Base-by-base conservation (phyloP, 441 rosid species). In the Populus hybrid region DNA sequence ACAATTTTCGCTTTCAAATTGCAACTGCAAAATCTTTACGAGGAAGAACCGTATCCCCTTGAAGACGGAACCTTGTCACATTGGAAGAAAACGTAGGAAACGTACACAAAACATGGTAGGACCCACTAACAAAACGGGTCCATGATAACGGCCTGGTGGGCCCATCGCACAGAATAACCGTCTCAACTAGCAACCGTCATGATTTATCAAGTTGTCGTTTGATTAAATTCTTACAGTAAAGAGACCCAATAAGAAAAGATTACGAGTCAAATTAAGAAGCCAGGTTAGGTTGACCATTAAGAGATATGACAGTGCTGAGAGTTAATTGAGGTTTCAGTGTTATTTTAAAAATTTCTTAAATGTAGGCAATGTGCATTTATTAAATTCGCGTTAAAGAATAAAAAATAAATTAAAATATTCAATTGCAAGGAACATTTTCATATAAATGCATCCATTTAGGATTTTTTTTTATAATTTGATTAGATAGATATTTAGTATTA, bases 1-100 rank as follows among this genome's bases (percentile, higher is more conserved):
- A 78, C 72, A 29, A 9, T 24, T 74, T 56, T 78, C 75, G 73
- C 76, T 65, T 64, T 85, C 82, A 29, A 63, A 14, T 61, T 10
- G 50, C 20, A 42, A 31, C 10, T 56, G 23, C 45, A 21, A 68
- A 79, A 74, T 77, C 61, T 6, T 16, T 14, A 42, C 21, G 33
- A 2, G 61, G 69, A 61, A 4, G 28, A 10, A 53, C 24, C 23
- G 38, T 31, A 72, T 80, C 79, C 83, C 83, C 5, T 67, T 9
- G 74, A 70, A 74, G 69, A 63, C 38, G 31, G 80, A 68, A 56
- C 40, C 1, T 16, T 28, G 65, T 71, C 68, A 68, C 2, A 38
- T 12, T 10, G 3, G 9, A 2, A 5, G 21, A 31, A 71, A 9
- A 28, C 12, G 45, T 38, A 31, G 33, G 65, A 28, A 8, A n/a